Percentiles rank a stretch among this genome's conserved stretches.
These are phyloP conservation scores for Neocatenulostroma microsporum DNA, from an alignment of 2,329 filamentous ascomycete genomes.

Conservation along the genomic window DNA sequence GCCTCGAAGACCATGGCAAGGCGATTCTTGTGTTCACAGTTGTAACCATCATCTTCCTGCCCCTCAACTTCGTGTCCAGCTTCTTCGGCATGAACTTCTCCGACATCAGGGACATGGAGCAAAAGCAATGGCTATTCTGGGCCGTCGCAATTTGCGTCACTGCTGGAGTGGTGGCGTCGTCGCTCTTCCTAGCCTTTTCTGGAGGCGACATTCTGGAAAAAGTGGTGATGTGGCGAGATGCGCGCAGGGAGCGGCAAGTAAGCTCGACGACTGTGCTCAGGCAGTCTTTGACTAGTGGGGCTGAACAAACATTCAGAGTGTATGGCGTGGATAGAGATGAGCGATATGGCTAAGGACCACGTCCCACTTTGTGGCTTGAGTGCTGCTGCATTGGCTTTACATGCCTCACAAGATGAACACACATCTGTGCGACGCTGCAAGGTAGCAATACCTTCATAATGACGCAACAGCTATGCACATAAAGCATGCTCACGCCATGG, in stretches of 20 bases:
- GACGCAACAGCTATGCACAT: too few species aligned
- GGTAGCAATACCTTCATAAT: too few species aligned
- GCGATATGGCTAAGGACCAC: background rate
- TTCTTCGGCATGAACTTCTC: slow-evolving; percentile 40
- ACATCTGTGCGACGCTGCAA: too few species aligned
- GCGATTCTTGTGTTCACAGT: slow-evolving; percentile 39
- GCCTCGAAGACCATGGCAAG: slow-evolving; percentile 39
- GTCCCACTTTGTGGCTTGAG: background rate
- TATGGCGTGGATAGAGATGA: slow-evolving; percentile 2
- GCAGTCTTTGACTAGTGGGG: background rate
- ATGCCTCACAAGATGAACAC: too few species aligned
- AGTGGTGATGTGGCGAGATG: slow-evolving; percentile 31
- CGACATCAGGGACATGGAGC: slow-evolving; percentile 35
- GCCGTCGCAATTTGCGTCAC: slow-evolving; percentile 33
- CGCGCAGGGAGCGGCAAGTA: slow-evolving; percentile 9
- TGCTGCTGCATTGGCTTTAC: background rate
- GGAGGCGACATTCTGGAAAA: slow-evolving; percentile 32
- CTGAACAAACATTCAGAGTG: slow-evolving; percentile 4
- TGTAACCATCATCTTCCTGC: slow-evolving; percentile 38
- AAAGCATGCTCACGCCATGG: too few species aligned
- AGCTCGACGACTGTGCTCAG: background rate
- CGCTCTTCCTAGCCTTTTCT: slow-evolving; percentile 36
- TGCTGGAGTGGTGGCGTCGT: slow-evolving; percentile 30
- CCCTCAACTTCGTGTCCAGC: slow-evolving; percentile 36
- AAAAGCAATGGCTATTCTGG: slow-evolving; percentile 36